Evolutionary conservation across 164 flowering plant species (phyloP).

Genomic region (Annona cherimola): DNA sequence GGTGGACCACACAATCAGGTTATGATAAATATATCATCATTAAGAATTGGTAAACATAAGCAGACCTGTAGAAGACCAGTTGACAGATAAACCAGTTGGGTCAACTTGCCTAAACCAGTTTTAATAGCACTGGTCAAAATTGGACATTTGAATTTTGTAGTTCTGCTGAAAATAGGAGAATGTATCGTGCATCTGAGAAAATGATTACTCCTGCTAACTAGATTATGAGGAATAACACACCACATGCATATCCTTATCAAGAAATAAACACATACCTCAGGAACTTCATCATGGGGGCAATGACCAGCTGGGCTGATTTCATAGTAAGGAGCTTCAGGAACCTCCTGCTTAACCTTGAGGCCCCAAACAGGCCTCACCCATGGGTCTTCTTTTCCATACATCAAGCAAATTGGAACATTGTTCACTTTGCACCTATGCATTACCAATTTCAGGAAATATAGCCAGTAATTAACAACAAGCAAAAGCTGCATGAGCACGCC

Average conservation of each 20-base stretch:
- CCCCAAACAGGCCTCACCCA: slow-evolving; percentile 96
- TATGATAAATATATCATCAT: no score
- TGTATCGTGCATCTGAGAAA: not conserved
- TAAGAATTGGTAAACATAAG: no score
- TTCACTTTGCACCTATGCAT: slow-evolving; percentile 52
- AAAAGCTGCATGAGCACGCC: not conserved
- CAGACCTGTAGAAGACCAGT: no score
- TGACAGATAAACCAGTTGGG: no score
- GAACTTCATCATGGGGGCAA: slow-evolving; percentile 98
- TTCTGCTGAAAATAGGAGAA: not conserved
- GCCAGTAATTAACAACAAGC: not conserved
- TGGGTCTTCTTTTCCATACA: slow-evolving; percentile 97
- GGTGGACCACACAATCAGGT: no score
- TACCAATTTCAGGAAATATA: not conserved
- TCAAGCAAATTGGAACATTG: slow-evolving; percentile 66
- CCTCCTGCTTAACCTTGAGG: slow-evolving; percentile 54
- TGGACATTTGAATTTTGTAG: no score
- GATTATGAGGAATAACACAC: not conserved
- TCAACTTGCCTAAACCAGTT: no score
- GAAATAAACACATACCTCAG: slow-evolving; percentile 57
- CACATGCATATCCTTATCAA: not conserved
- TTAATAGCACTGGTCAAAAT: no score
- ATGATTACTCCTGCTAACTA: not conserved
- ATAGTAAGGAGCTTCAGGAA: slow-evolving; percentile 88
- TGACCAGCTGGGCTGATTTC: slow-evolving; percentile 98